Base-by-base conservation (phyloP, 805 yeast genomes). In the Nakazawaea wyomingensis region DNA sequence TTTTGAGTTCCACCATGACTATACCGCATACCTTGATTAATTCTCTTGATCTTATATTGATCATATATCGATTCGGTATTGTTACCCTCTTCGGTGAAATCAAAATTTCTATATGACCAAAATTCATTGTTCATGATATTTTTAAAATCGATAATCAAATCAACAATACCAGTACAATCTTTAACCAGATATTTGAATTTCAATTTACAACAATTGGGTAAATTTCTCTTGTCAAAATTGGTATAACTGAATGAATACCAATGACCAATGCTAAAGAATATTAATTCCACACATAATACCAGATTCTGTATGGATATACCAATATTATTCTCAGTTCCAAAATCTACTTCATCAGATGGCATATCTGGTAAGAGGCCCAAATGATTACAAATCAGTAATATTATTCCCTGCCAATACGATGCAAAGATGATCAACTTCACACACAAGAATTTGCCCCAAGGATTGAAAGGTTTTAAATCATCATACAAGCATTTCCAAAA, bases 351-450 rank as follows among this genome's bases (percentile, higher is more conserved):
- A 46, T 41, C 47, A n/a, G n/a, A n/a, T 53, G 64, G 43, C 47
- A 60, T 54, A 41, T 65, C 52, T 33, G 59, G 46, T 48, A 77
- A 50, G 34, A 68, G 39, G 42, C 80, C 73, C 53, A 72, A 51
- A 55, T 71, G 66, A 62, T 73, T 66, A 34, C 83, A 54, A 1
- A 78, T 55, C 4, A 79, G 77, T 35, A 85, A 64, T 1, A 80
- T 50, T 7, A 84, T 64, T 0, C 95, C 88, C 59, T 93, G 99
- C 99, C 99, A 93, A 59, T 89, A 93, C n/a, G 96, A 85, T 19
- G 96, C 98, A 70, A 93, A 93, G 38, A 93, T 90, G 43, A 93
- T 88, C 49, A 89, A 71, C 57, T 93, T 93, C 37, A 93, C 96
- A 64, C 97, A 89, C 31, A 93, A 60, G 59, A 93, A 93, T 63